Evolutionary conservation across 192 early-diverging fungal genomes (phyloP).

Genomic region (Backusella circina): DNA sequence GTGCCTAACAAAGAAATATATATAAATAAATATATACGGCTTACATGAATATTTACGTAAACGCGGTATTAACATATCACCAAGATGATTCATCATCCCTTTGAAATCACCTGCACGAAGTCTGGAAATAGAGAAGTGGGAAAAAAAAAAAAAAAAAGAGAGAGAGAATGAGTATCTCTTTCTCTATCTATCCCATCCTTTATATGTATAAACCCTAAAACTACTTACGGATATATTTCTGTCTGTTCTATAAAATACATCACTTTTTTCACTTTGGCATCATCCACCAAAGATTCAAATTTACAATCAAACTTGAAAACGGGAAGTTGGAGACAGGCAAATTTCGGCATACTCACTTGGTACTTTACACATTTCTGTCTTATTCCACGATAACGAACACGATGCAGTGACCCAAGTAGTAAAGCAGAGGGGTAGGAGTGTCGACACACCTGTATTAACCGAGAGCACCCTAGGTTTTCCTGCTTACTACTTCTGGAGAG

Average conservation of each 20-base stretch:
- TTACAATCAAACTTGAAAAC: conserved; percentile 1
- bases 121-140: not conserved
- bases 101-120: not conserved
- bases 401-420: not conserved
- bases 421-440: not conserved
- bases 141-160: too few relatives aligned
- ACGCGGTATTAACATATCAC: not conserved
- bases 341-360: conserved; percentile 1
- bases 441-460: not conserved
- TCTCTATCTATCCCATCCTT: not conserved
- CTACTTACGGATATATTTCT: conserved; percentile 3
- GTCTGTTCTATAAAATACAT: conserved; percentile 1
- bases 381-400: not conserved
- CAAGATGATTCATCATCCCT: not conserved
- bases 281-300: not conserved
- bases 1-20: too few relatives aligned
- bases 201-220: not conserved
- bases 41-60: conserved; percentile 3
- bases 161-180: not conserved
- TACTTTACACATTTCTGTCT: not conserved
- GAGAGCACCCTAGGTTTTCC: not conserved
- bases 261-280: not conserved
- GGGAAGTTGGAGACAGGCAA: not conserved
- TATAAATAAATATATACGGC: not conserved
- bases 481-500: not conserved